These are phyloP conservation scores for Amanita subjunquillea DNA, from an alignment of 768 basidiomycete genomes.

Conservation along the genomic window DNA sequence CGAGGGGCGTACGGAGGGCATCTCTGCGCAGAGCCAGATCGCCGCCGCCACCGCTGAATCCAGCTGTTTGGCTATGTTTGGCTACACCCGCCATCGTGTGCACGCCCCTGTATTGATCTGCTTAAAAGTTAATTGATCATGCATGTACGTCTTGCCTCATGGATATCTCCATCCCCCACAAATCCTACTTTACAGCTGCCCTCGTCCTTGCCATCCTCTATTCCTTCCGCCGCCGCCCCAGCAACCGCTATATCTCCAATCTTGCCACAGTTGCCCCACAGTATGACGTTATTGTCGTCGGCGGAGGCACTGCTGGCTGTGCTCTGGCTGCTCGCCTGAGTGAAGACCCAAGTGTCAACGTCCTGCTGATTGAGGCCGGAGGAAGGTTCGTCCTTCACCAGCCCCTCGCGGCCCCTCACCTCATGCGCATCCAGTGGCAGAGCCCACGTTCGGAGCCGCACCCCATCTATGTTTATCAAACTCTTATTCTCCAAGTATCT, in stretches of 20 bases:
- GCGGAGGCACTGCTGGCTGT: slow-evolving; percentile 49
- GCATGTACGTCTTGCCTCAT: too few relatives aligned
- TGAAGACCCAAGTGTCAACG: slow-evolving; percentile 42
- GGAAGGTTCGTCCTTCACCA: slow-evolving; percentile 32
- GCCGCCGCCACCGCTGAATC: background rate
- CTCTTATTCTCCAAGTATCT: slow-evolving; percentile 39
- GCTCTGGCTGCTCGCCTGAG: slow-evolving; percentile 48
- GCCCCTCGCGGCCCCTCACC: background rate
- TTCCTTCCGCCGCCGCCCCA: background rate
- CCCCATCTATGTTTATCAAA: slow-evolving; percentile 30
- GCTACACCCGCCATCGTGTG: too few relatives aligned
- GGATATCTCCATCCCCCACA: background rate
- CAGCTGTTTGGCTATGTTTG: background rate
- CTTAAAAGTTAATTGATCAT: too few relatives aligned
- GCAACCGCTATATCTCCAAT: background rate
- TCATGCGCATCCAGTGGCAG: slow-evolving; percentile 26
- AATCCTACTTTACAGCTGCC: background rate
- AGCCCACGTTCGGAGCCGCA: slow-evolving; percentile 26
- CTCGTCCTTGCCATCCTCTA: background rate
- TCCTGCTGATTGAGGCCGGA: slow-evolving; percentile 52
- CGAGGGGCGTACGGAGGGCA: background rate
- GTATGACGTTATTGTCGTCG: slow-evolving; percentile 2
- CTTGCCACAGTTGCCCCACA: background rate
- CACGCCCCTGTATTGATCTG: too few relatives aligned
- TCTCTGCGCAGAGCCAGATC: background rate